Base-by-base conservation (phyloP, 495 filamentous ascomycete genomes). In the Amphirosellinia nigrospora region DNA sequence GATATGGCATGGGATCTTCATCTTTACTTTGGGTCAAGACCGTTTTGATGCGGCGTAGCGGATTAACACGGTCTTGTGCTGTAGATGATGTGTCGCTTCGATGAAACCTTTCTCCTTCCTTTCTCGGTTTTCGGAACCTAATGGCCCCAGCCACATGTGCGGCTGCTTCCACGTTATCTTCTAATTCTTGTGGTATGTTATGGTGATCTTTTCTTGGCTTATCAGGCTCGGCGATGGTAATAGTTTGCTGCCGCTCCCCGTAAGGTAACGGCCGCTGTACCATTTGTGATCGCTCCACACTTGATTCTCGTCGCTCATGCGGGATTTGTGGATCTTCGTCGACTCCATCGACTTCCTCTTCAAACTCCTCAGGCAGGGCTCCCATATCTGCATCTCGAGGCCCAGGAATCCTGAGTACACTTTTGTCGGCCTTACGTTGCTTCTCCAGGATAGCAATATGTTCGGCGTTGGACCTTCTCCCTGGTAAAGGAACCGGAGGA, bases 371-470 rank as follows among this genome's bases (percentile, higher is more conserved):
- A 0, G 94, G 94, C 4, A 89, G 81, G 26, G 91, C 86, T 32
- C 94, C 94, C 28, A 86, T 87, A 69, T 98, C 94, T 66, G 91
- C 93, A 71, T 96, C 94, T 73, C 93, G 84, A 3, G 94, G 94
- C 52, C 93, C 93, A 0, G 94, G 94, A 68, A 98, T 97, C 26
- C 93, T 90, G 34, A 97, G 78, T 0, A 92, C 88, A 73, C 88
- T 89, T 71, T 91, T 90, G 66, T 90, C 91, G 4, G 84, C 82
- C 62, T 91, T 90, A n/a, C 93, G 86, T 75, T 96, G 94, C 23
- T 92, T 90, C 78, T 97, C 90, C 21, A 97, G 78, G 74, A 98
- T 93, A 3, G 91, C 92, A 71, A 97, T 94, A 74, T 95, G 91
- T 68, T 94, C 90, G 66, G 94, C 92, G 21, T 89, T 86, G 53